These are phyloP conservation scores for Knoxia roxburghii DNA, from an alignment of 257 asterid species.

Conservation along the genomic window DNA sequence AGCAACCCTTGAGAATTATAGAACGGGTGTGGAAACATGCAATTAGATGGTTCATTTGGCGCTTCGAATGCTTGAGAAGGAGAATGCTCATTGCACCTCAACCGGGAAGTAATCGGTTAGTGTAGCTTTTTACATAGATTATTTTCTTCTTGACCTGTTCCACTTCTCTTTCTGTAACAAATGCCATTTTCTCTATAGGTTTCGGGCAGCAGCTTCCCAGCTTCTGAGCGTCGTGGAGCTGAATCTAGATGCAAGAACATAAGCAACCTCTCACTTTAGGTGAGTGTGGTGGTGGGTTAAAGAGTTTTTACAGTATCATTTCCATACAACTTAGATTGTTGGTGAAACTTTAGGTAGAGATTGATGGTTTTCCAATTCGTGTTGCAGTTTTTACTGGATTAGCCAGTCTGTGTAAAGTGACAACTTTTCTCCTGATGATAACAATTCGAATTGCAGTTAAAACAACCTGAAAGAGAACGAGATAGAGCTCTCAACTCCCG, in stretches of 20 bases:
- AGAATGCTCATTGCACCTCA: background rate
- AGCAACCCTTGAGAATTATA: background rate
- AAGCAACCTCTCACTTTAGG: background rate
- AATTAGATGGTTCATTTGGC: background rate
- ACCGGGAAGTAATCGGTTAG: slow-evolving; percentile 1
- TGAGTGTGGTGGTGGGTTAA: background rate
- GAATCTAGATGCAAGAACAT: background rate
- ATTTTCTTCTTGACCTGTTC: background rate
- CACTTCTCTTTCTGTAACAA: too few relatives aligned
- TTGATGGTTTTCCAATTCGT: background rate
- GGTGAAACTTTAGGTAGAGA: background rate
- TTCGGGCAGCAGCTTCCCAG: background rate
- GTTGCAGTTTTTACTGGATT: background rate
- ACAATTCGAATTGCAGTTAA: background rate
- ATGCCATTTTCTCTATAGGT: too few relatives aligned
- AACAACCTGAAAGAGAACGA: background rate
- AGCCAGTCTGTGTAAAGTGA: background rate
- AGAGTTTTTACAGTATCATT: background rate
- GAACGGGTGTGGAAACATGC: background rate
- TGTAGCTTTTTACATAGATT: background rate
- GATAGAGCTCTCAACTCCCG: background rate
- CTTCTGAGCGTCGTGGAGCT: too few relatives aligned
- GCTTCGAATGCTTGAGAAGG: slow-evolving; percentile 5
- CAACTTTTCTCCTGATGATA: background rate
- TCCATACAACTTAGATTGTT: background rate